A percentile compares a stretch with the other conserved stretches of the same genome.
phyloP scores from a whole-genome alignment of 225 moss, liverwort and hornwort species.

The Ulota crispa region DNA sequence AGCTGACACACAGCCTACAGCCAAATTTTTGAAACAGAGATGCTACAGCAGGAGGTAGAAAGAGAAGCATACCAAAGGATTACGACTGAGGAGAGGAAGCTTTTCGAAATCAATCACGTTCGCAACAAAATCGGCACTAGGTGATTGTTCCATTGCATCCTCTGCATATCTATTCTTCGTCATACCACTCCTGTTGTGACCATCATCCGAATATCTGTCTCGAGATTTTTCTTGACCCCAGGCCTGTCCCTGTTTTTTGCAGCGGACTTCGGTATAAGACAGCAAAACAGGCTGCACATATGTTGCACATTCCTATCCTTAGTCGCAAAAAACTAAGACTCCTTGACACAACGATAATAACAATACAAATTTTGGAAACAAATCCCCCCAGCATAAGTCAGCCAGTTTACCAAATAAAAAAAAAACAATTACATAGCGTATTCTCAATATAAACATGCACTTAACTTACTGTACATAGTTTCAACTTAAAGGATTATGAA shows the following conservation, averaged over 20 bases:
- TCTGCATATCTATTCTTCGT: slow-evolving; percentile 25
- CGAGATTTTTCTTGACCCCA: slow-evolving; percentile 83
- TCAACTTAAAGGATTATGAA: not conserved
- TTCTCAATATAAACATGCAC: not conserved
- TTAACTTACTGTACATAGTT: not conserved
- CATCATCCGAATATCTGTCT: slow-evolving; percentile 38
- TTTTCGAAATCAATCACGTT: slow-evolving; percentile 44
- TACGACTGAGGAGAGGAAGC: slow-evolving; percentile 53
- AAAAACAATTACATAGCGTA: not conserved
- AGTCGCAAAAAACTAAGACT: not conserved
- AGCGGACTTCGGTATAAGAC: slow-evolving; percentile 58
- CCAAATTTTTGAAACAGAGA: not conserved
- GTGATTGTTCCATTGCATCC: slow-evolving; percentile 17
- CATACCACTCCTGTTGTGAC: slow-evolving; percentile 27
- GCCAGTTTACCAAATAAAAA: slow-evolving; percentile 10
- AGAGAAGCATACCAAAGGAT: slow-evolving; percentile 53
- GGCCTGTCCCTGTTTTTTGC: slow-evolving; percentile 92
- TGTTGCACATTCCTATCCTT: not conserved
- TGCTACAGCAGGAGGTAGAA: not conserved
- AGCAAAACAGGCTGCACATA: slow-evolving; percentile 53
- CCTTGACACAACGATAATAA: not conserved
- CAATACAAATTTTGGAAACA: not conserved
- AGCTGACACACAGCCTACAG: not conserved
- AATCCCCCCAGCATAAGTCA: not conserved
- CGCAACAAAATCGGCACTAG: slow-evolving; percentile 10